A percentile compares a stretch with the other conserved stretches of the same genome.
Evolutionary conservation across 345 rosid species (phyloP).

Genomic region (Microcos paniculata): DNA sequence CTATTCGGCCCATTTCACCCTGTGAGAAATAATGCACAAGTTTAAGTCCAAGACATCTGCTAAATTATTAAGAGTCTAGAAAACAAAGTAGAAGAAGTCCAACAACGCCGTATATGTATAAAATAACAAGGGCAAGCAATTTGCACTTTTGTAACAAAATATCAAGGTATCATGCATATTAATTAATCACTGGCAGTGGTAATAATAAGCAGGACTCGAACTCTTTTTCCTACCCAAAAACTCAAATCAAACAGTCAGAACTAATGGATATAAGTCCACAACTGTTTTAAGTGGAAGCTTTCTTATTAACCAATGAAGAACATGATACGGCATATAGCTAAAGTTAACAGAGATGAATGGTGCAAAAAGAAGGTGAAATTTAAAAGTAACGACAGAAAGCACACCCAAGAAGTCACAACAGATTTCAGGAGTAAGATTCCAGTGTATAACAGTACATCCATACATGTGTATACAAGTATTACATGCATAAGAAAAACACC

Average conservation of each 20-base stretch:
- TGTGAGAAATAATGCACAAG: constrained; percentile 33
- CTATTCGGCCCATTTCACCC: constrained; percentile 97
- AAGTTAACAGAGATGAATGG: background rate
- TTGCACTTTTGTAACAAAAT: background rate
- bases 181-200: background rate
- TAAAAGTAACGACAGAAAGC: background rate
- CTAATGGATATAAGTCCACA: background rate
- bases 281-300: background rate
- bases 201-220: background rate
- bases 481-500: background rate
- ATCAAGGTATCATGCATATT: constrained; percentile 1
- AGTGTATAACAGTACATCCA: background rate
- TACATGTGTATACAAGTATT: background rate
- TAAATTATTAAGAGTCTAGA: too few relatives aligned
- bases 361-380: background rate
- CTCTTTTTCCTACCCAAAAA: background rate
- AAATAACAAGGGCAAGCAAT: background rate
- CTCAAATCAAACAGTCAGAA: background rate
- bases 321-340: background rate
- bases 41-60: constrained; percentile 19
- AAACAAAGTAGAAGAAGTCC: too few relatives aligned
- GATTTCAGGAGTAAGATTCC: background rate
- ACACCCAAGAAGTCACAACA: background rate
- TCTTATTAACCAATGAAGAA: background rate
- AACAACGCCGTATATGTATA: background rate